These are phyloP conservation scores for Sclerotinia spermophila DNA, from an alignment of 2,329 filamentous ascomycete species.

Conservation along the genomic window DNA sequence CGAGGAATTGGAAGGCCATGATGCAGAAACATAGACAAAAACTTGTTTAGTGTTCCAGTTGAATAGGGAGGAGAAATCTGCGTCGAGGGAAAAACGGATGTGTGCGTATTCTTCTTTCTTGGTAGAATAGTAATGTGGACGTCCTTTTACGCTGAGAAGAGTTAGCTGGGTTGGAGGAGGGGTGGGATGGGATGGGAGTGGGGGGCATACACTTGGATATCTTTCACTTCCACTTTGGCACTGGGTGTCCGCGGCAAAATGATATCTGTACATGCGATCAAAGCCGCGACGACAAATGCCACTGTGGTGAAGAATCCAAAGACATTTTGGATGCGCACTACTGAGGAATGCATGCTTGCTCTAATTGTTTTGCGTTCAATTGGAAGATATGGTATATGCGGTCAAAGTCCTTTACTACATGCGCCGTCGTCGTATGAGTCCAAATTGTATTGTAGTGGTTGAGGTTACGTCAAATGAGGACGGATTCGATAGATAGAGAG, in stretches of 20 bases:
- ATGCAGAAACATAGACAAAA: conserved; percentile 92
- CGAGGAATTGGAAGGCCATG: conserved; percentile 49
- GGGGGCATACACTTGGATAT: conserved; percentile 74
- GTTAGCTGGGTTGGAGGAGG: not conserved
- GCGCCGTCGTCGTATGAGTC: not conserved
- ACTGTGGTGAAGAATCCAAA: conserved; percentile 99
- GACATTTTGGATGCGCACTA: conserved; percentile 83
- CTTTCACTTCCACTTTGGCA: conserved; percentile 62
- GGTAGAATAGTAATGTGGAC: conserved; percentile 90
- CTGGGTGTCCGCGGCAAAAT: conserved; percentile 64
- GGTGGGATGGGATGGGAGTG: conserved; percentile 29
- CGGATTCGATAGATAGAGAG: not conserved
- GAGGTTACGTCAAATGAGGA: not conserved
- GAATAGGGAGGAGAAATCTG: conserved; percentile 88
- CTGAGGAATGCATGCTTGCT: conserved; percentile 67
- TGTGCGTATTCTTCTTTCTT: conserved; percentile 96
- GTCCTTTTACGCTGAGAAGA: conserved; percentile 67
- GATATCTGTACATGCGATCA: conserved; percentile 80
- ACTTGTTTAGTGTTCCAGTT: conserved; percentile 99
- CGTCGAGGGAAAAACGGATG: conserved; percentile 88
- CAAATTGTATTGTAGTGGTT: not conserved
- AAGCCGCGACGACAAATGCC: conserved; percentile 71
- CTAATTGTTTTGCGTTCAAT: not conserved
- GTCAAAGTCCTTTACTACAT: conserved; percentile 2
- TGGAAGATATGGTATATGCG: not conserved